Evolutionary conservation across 768 basidiomycete genomes (phyloP).

Genomic region (Gymnopilus dilepis): DNA sequence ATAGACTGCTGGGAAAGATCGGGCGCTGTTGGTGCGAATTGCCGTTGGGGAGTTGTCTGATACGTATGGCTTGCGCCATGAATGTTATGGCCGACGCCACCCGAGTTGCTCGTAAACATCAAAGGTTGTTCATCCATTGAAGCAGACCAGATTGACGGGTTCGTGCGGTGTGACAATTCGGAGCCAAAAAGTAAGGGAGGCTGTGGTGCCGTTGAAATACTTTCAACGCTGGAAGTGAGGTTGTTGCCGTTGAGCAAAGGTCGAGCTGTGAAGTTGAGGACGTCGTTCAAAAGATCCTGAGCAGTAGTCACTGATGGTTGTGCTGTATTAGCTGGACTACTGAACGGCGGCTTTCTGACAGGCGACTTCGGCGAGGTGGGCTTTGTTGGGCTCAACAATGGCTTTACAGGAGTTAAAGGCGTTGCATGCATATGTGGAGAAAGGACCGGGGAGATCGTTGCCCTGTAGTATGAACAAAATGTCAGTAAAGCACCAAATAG

Average conservation of each 20-base stretch:
- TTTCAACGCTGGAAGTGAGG: neutral
- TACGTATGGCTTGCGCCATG: conserved; percentile 34
- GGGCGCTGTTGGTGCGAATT: conserved; percentile 29
- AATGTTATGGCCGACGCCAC: neutral
- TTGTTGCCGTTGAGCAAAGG: conserved; percentile 13
- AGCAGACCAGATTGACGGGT: conserved; percentile 72
- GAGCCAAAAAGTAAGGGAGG: conserved; percentile 59
- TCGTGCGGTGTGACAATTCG: conserved; percentile 46
- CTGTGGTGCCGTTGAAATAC: conserved; percentile 41
- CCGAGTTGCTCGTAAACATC: conserved; percentile 35
- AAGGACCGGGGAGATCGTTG: conserved; percentile 34
- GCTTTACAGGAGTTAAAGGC: conserved; percentile 40
- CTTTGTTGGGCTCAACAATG: conserved; percentile 35
- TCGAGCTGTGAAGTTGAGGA: conserved; percentile 42
- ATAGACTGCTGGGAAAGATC: conserved; percentile 40
- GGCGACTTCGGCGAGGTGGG: conserved; percentile 37
- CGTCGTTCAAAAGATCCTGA: conserved; percentile 66
- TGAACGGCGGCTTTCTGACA: conserved; percentile 19
- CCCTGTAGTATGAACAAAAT: conserved; percentile 23
- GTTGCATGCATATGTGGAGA: conserved; percentile 40
- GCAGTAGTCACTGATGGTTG: conserved; percentile 58
- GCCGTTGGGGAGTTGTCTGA: conserved; percentile 35
- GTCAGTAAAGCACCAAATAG: neutral
- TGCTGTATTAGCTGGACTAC: conserved; percentile 22
- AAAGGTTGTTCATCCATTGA: conserved; percentile 53